These are phyloP conservation scores for Diplogelasinospora grovesii DNA, from an alignment of 495 filamentous ascomycete genomes.

Conservation along the genomic window DNA sequence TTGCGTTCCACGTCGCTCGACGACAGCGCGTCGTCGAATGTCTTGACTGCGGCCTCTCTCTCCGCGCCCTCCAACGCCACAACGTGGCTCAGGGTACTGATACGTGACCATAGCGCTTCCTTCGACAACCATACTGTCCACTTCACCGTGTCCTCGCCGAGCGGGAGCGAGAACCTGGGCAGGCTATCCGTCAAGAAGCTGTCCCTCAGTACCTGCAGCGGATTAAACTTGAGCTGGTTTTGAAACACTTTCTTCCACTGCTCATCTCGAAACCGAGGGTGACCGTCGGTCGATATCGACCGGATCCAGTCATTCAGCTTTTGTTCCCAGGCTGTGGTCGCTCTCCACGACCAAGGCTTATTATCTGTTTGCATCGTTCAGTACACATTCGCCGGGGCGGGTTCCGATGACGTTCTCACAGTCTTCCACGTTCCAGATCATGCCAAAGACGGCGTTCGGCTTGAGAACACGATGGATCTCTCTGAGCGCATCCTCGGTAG, in stretches of 20 bases:
- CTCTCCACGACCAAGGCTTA: conserved; percentile 36
- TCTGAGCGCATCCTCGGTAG: conserved; percentile 46
- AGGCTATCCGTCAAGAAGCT: no score
- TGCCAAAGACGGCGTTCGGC: conserved; percentile 44
- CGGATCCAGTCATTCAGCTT: conserved; percentile 46
- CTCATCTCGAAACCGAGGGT: conserved; percentile 51
- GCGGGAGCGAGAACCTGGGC: no score
- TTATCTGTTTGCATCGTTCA: conserved; percentile 34
- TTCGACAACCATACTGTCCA: no score
- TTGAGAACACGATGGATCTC: conserved; percentile 53
- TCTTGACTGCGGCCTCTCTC: no score
- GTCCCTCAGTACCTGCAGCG: no score
- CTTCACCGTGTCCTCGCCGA: no score
- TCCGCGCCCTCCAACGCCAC: no score
- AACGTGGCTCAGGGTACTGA: no score
- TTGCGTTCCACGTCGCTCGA: conserved; percentile 40
- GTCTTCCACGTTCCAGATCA: conserved; percentile 64
- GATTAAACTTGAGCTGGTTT: no score
- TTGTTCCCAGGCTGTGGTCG: conserved; percentile 47
- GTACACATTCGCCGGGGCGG: background rate
- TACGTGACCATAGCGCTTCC: no score
- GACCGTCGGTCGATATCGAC: conserved; percentile 38
- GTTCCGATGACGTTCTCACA: conserved; percentile 33
- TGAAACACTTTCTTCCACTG: conserved; percentile 49
- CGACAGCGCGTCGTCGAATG: conserved; percentile 42